Base-by-base conservation (phyloP, 495 filamentous ascomycete genomes). In the Penicillium atrosanguineum region DNA sequence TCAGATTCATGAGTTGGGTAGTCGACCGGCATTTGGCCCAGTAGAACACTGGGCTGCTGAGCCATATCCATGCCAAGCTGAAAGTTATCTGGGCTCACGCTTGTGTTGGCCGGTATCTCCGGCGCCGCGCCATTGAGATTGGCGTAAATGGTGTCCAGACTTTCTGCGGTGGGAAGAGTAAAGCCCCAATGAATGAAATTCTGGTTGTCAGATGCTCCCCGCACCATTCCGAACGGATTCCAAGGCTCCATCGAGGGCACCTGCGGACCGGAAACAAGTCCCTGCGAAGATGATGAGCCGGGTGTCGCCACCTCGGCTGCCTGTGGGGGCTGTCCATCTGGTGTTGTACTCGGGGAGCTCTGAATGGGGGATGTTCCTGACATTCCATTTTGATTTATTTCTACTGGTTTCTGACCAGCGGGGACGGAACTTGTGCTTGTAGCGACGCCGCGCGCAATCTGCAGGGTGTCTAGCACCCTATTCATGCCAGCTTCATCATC, bases 401-500 rank as follows among this genome's bases (percentile, higher is more conserved):
- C 18, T 14, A 19, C 25, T 7, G 23, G 26, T 19, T 46, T 41
- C 18, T 50, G 46, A 44, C 57, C 37, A 21, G 38, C 23, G 6
- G 12, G n/a, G n/a, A 9, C 3, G 15, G 16, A n/a, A 46, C 8
- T 9, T 44, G 59, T 44, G 7, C 47, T 48, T 56, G 64, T 48
- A 31, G 52, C 7, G 7, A 65, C 42, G 15, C 58, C 63, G 16
- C 73, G 70, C 19, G 71, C 65, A 21, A 78, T 75, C 44, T 74
- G 72, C 8, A 78, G 63, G 9, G 73, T 76, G 44, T 78, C 74
- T 23, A 78, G 55, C 1, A 78, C 73, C 43, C 73, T 57, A 23
- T 69, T 76, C 60, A 78, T 73, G 2, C 66, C 73, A n/a, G 60
- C 52, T 38, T 79, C 74, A 53, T 76, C 75, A 28, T 77, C 75